Conservation (phyloP, 2,329 filamentous ascomycete genomes). For the Cercospora berteroae region DNA sequence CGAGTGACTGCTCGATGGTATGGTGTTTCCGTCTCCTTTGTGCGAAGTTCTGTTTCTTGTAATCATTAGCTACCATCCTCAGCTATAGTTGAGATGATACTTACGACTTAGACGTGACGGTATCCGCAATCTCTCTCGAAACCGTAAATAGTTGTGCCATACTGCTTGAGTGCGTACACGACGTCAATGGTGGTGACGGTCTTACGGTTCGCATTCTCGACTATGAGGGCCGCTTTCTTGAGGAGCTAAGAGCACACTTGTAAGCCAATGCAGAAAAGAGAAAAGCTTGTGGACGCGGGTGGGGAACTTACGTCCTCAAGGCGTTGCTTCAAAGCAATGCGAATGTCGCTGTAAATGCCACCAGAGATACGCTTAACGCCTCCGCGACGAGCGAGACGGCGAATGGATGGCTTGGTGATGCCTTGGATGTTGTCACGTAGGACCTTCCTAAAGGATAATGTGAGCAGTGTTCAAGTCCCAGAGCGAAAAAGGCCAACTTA, state of each 20-base stretch:
- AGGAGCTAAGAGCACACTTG: neutral
- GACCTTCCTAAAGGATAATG: constrained; percentile 68
- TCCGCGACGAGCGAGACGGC: constrained; percentile 71
- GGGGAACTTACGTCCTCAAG: constrained; percentile 53
- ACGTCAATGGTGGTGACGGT: neutral
- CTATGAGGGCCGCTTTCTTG: too few relatives aligned
- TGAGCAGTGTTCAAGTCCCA: neutral
- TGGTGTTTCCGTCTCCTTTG: neutral
- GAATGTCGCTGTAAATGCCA: constrained; percentile 61
- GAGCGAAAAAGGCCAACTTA: neutral
- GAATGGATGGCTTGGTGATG: constrained; percentile 71
- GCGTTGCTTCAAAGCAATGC: constrained; percentile 53
- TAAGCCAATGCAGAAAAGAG: too few relatives aligned
- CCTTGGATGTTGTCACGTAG: constrained; percentile 97
- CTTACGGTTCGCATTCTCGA: neutral
- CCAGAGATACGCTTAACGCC: constrained; percentile 72
- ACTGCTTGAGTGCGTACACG: neutral
- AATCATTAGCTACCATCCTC: neutral
- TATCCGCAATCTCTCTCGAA: neutral
- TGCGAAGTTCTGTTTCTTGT: neutral
- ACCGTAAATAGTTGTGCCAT: neutral
- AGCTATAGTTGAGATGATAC: neutral
- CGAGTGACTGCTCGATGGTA: neutral
- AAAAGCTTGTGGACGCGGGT: neutral
- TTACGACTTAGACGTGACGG: neutral